Conservation (phyloP, 441 rosid species). For the Capsella rubella region DNA sequence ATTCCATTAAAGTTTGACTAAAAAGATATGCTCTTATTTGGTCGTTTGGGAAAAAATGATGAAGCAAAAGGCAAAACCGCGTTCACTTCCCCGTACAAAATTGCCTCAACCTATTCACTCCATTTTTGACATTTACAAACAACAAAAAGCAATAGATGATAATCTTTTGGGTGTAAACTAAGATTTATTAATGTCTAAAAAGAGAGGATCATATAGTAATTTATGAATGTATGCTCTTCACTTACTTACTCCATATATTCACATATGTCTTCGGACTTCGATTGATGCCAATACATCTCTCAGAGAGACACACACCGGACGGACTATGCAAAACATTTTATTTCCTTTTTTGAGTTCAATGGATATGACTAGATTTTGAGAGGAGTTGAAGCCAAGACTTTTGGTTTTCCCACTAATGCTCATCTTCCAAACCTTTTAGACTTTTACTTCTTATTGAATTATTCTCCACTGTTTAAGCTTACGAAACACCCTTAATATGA, state of each 20-base stretch:
- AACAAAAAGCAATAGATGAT: too few species aligned
- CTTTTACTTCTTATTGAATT: neutral
- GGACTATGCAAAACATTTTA: neutral
- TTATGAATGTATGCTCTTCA: too few species aligned
- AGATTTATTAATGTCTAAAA: too few species aligned
- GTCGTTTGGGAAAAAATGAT: slow-evolving; percentile 9
- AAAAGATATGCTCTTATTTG: slow-evolving; percentile 8
- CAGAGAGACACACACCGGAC: neutral
- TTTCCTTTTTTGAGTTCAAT: slow-evolving; percentile 8
- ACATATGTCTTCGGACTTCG: too few species aligned
- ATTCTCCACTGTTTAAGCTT: neutral
- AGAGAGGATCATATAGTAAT: too few species aligned
- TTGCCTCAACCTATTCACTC: neutral
- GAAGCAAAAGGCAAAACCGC: slow-evolving; percentile 14
- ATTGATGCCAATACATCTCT: neutral
- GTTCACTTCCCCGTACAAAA: slow-evolving; percentile 24
- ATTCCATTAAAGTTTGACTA: neutral
- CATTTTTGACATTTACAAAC: too few species aligned
- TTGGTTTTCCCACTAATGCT: neutral
- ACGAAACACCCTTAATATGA: neutral
- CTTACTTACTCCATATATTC: too few species aligned
- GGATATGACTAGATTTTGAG: neutral
- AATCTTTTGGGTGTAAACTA: too few species aligned
- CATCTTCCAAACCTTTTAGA: slow-evolving; percentile 13
- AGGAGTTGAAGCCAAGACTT: neutral